Percentiles rank a stretch among this genome's conserved stretches.
Evolutionary conservation across 257 asterid species (phyloP).

Genomic region (Plantago major): DNA sequence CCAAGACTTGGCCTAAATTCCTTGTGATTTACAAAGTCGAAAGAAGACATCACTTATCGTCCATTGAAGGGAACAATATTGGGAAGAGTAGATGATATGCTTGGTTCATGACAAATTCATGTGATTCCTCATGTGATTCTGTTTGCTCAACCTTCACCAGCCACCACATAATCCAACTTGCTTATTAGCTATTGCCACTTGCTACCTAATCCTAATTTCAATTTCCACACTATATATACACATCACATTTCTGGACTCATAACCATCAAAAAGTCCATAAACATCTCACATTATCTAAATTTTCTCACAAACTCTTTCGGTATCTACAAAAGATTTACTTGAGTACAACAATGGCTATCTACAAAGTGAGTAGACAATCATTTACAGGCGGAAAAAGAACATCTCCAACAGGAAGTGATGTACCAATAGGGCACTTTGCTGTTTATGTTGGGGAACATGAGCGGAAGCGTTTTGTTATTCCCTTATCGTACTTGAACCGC

Average conservation of each 20-base stretch:
- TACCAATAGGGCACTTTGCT: too few relatives aligned
- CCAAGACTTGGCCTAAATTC: conserved; percentile 28
- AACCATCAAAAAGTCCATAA: background rate
- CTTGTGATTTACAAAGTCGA: conserved; percentile 13
- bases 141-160: conserved; percentile 6
- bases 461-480: conserved; percentile 24
- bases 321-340: background rate
- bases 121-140: conserved; percentile 10
- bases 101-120: conserved; percentile 14
- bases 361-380: too few relatives aligned
- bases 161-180: conserved; percentile 7
- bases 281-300: background rate
- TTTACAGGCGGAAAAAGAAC: too few relatives aligned
- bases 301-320: background rate
- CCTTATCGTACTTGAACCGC: conserved; percentile 18
- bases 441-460: conserved; percentile 28
- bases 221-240: too few relatives aligned
- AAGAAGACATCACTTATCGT: background rate
- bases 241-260: too few relatives aligned
- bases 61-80: background rate
- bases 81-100: background rate
- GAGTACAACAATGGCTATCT: conserved; percentile 24
- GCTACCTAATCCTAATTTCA: too few relatives aligned
- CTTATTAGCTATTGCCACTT: too few relatives aligned
- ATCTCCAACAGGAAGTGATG: too few relatives aligned